Percentiles rank a stretch among this genome's conserved stretches.
Evolutionary conservation across 768 basidiomycete species (phyloP).

Genomic region (Mycena leptocephala): DNA sequence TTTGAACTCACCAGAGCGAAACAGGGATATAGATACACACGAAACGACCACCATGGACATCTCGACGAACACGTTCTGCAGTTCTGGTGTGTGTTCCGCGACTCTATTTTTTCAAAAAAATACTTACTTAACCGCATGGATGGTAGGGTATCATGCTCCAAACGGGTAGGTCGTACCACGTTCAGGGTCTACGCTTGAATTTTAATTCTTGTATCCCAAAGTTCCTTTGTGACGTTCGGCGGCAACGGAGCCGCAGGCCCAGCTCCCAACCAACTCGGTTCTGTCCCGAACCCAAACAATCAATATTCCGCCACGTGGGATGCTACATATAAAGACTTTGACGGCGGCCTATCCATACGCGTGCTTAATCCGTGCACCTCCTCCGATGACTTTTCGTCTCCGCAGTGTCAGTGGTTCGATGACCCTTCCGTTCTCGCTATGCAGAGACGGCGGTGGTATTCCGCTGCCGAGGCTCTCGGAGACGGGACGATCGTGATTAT

Average conservation of each 20-base stretch:
- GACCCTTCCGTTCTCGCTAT: slow-evolving; percentile 71
- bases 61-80: slow-evolving; percentile 83
- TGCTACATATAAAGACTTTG: slow-evolving; percentile 81
- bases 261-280: slow-evolving; percentile 68
- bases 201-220: neutral
- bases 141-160: slow-evolving; percentile 66
- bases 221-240: slow-evolving; percentile 82
- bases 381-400: slow-evolving; percentile 60
- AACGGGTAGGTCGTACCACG: slow-evolving; percentile 57
- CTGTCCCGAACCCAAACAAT: slow-evolving; percentile 59
- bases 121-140: neutral
- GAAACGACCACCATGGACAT: slow-evolving; percentile 82
- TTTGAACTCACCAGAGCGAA: neutral
- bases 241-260: slow-evolving; percentile 84
- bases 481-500: slow-evolving; percentile 88
- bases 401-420: slow-evolving; percentile 82
- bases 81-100: slow-evolving; percentile 41
- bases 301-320: slow-evolving; percentile 71
- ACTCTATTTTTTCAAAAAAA: neutral
- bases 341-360: slow-evolving; percentile 88
- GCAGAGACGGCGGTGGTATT: slow-evolving; percentile 84
- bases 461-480: slow-evolving; percentile 79
- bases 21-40: slow-evolving; percentile 76
- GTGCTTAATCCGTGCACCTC: slow-evolving; percentile 83
- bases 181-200: too few species aligned